Percentiles rank a stretch among this genome's conserved stretches.
These are phyloP conservation scores for Colletotrichum sansevieriae DNA, from an alignment of 2,329 filamentous ascomycete species.

Conservation along the genomic window DNA sequence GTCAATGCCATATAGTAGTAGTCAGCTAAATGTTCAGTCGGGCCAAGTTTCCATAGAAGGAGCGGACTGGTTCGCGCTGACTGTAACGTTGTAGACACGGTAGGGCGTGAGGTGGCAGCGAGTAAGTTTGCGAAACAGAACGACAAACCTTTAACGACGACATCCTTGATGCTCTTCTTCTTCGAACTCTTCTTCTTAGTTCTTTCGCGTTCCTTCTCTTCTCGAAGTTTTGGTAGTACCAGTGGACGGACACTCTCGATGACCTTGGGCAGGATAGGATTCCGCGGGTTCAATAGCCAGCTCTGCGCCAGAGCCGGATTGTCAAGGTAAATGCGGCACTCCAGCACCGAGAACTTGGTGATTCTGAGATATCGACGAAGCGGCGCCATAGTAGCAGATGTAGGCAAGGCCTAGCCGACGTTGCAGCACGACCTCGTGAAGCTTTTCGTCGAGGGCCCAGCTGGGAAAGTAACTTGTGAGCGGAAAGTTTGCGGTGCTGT, in stretches of 20 bases:
- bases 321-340: slow-evolving; percentile 95
- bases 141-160: slow-evolving; percentile 79
- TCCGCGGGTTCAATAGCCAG: slow-evolving; percentile 84
- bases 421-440: neutral
- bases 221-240: slow-evolving; percentile 89
- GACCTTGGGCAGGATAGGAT: slow-evolving; percentile 83
- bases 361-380: slow-evolving; percentile 92
- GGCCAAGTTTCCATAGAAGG: neutral
- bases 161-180: slow-evolving; percentile 88
- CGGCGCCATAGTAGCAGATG: slow-evolving; percentile 75
- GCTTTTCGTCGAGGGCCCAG: too few species aligned
- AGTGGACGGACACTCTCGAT: slow-evolving; percentile 87
- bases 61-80: slow-evolving; percentile 1
- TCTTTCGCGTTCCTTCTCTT: slow-evolving; percentile 78
- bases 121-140: slow-evolving; percentile 12
- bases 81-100: slow-evolving; percentile 34
- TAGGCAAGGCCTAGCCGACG: neutral
- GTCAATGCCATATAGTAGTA: neutral
- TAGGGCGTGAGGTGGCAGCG: slow-evolving; percentile 6
- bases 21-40: slow-evolving; percentile 23
- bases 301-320: slow-evolving; percentile 85
- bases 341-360: slow-evolving; percentile 93
- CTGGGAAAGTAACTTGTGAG: too few species aligned
- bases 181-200: slow-evolving; percentile 74
- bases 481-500: too few species aligned